Conservation (phyloP, 164 flowering plant genomes). For the Paratinospora sagittata region DNA sequence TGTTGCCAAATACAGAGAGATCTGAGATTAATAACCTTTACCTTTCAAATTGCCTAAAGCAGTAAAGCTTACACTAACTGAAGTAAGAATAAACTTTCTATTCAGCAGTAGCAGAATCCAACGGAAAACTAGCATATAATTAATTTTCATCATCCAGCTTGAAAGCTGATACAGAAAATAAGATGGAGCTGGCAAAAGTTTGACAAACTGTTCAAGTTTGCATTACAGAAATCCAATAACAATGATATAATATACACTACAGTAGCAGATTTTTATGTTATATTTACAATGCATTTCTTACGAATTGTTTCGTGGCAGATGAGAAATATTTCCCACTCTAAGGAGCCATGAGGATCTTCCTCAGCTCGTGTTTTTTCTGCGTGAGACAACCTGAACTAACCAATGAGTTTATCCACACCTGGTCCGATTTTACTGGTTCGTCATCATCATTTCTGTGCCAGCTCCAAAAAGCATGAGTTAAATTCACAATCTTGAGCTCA, state of each 20-base stretch:
- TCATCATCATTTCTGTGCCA: conserved; percentile 98
- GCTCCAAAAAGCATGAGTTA: conserved; percentile 80
- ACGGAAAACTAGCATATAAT: too few species aligned
- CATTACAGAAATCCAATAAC: not conserved
- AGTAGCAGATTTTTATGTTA: not conserved
- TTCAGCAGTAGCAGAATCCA: too few species aligned
- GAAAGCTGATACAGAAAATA: not conserved
- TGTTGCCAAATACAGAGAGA: too few species aligned
- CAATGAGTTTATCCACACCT: conserved; percentile 74
- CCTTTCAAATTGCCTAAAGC: too few species aligned
- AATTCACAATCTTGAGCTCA: conserved; percentile 66
- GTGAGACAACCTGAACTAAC: conserved; percentile 50
- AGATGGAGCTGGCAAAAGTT: not conserved
- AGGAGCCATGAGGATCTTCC: conserved; percentile 46
- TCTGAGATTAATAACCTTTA: too few species aligned
- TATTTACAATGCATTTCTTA: not conserved
- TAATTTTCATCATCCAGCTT: not conserved
- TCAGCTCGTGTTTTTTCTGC: conserved; percentile 28
- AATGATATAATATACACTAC: too few species aligned
- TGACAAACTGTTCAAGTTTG: too few species aligned
- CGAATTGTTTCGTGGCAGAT: not conserved
- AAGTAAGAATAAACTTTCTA: too few species aligned
- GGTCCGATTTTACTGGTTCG: conserved; percentile 71
- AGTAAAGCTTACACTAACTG: too few species aligned
- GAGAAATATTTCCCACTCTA: conserved; percentile 16